Evolutionary conservation across 2,329 filamentous ascomycete genomes (phyloP).

Genomic region (Botrytis squamosa): DNA sequence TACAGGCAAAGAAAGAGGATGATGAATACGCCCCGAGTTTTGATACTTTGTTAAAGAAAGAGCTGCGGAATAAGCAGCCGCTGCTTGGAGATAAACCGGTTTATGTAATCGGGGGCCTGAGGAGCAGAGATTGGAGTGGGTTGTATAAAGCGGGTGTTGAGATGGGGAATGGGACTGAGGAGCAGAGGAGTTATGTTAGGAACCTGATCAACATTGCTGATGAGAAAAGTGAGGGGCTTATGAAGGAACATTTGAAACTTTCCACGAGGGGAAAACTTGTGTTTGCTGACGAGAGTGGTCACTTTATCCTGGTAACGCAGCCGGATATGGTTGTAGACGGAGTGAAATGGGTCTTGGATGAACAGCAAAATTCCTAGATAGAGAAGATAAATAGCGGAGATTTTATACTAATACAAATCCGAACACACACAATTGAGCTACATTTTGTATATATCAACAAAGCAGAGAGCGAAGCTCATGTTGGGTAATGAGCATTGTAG

Average conservation of each 20-base stretch:
- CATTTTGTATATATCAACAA: not conserved
- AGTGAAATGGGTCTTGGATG: slow-evolving; percentile 29
- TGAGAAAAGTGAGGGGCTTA: slow-evolving; percentile 36
- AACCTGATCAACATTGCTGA: slow-evolving; percentile 36
- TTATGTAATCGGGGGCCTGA: slow-evolving; percentile 18
- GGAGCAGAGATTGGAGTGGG: slow-evolving; percentile 14
- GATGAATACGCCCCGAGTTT: slow-evolving; percentile 31
- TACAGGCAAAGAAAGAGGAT: slow-evolving; percentile 18
- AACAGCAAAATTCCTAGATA: not conserved
- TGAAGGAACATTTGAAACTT: slow-evolving; percentile 36
- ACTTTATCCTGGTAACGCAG: slow-evolving; percentile 41
- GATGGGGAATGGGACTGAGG: slow-evolving; percentile 40
- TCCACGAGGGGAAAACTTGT: slow-evolving; percentile 37
- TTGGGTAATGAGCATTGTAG: not conserved
- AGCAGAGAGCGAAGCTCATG: not conserved
- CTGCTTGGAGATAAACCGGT: slow-evolving; percentile 33
- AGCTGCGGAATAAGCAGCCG: slow-evolving; percentile 33
- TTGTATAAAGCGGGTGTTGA: slow-evolving; percentile 39
- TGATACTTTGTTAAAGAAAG: slow-evolving; percentile 36
- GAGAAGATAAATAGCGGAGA: not conserved
- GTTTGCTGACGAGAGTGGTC: slow-evolving; percentile 40
- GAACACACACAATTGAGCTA: not conserved
- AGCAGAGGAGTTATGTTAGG: slow-evolving; percentile 35
- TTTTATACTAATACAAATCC: not conserved
- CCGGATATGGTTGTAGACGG: slow-evolving; percentile 41